These are phyloP conservation scores for Stropharia rugosoannulata DNA, from an alignment of 768 basidiomycete species.

Conservation along the genomic window DNA sequence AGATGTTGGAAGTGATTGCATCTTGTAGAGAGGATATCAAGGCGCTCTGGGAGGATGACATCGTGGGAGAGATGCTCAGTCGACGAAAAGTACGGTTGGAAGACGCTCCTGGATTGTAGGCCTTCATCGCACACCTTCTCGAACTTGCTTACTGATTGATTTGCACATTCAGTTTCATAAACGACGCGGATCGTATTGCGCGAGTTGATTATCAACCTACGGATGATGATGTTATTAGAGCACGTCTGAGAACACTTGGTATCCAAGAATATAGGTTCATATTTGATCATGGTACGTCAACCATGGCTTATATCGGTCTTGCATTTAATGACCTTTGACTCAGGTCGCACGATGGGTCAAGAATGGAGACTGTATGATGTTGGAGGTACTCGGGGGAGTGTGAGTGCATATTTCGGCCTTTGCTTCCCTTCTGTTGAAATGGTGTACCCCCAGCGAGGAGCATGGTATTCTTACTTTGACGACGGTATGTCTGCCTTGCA, in stretches of 20 bases:
- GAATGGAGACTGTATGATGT: constrained; percentile 86
- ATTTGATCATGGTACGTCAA: constrained; percentile 58
- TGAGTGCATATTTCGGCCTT: constrained; percentile 30
- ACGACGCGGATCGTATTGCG: constrained; percentile 68
- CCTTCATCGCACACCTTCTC: constrained; percentile 12
- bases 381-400: constrained; percentile 69
- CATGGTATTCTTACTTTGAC: constrained; percentile 83
- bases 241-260: constrained; percentile 74
- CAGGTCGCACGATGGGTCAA: constrained; percentile 58
- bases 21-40: constrained; percentile 67
- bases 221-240: constrained; percentile 77
- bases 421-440: constrained; percentile 8
- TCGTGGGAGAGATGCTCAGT: constrained; percentile 58
- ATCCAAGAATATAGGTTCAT: constrained; percentile 73
- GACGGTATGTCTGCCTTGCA: constrained; percentile 39
- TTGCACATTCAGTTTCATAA: constrained; percentile 53
- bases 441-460: constrained; percentile 48
- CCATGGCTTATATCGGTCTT: not conserved
- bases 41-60: constrained; percentile 64
- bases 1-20: constrained; percentile 56
- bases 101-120: constrained; percentile 74
- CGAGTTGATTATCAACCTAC: constrained; percentile 62
- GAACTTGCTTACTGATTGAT: constrained; percentile 3
- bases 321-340: not conserved
- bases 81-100: constrained; percentile 59